phyloP scores from a whole-genome alignment of 176 grass and related monocot genomes.

The Avena atlantica region DNA sequence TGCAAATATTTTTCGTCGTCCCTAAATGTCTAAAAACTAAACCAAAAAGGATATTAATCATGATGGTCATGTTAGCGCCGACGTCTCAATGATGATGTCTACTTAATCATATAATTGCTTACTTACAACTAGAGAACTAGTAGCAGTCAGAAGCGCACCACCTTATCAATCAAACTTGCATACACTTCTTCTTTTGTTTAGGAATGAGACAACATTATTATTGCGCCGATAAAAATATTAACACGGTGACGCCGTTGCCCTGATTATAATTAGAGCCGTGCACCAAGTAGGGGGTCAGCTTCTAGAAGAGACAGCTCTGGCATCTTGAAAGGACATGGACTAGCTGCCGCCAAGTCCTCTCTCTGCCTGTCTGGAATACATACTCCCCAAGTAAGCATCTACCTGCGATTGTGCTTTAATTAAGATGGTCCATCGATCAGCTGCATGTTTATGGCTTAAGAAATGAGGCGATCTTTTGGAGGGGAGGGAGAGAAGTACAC shows the following conservation, averaged over 20 bases:
- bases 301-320: slow-evolving; percentile 36
- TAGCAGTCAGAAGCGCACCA: neutral
- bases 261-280: slow-evolving; percentile 21
- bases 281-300: slow-evolving; percentile 18
- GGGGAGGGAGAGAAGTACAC: neutral
- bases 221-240: neutral
- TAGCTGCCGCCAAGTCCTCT: slow-evolving; percentile 22
- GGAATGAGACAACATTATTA: neutral
- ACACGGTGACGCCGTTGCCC: neutral
- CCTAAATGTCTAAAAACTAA: neutral
- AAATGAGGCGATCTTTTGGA: neutral
- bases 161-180: neutral
- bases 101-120: neutral
- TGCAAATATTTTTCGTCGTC: neutral
- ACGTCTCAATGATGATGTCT: neutral
- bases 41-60: neutral
- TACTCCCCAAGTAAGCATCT: slow-evolving; percentile 29
- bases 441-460: neutral
- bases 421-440: neutral
- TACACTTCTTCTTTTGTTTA: neutral
- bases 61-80: neutral
- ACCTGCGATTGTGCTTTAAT: neutral
- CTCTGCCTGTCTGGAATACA: slow-evolving; percentile 28
- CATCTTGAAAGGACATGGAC: slow-evolving; percentile 3
- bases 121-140: neutral